Evolutionary conservation across 2,329 filamentous ascomycete genomes (phyloP).

Genomic region (Tolypocladium sp.): DNA sequence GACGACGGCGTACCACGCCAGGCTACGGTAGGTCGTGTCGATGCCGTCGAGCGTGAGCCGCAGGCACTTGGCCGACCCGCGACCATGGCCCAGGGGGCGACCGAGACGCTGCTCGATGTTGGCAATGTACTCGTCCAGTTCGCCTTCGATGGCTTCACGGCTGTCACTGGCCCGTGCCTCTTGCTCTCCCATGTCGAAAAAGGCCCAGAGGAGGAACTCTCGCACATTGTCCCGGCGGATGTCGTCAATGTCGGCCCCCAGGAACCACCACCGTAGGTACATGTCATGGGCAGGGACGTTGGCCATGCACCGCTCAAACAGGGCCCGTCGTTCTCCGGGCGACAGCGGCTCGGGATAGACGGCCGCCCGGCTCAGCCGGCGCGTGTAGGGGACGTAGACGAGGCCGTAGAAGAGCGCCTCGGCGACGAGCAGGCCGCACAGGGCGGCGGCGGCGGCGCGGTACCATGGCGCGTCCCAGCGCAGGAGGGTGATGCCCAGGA

Average conservation of each 20-base stretch:
- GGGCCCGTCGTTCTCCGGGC: slow-evolving; percentile 35
- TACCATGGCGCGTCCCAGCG: not conserved
- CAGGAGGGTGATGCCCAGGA: slow-evolving; percentile 15
- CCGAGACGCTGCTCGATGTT: slow-evolving; percentile 45
- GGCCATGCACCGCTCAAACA: slow-evolving; percentile 48
- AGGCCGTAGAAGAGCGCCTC: slow-evolving; percentile 33
- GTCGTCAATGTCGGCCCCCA: slow-evolving; percentile 45
- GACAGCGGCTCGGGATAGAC: slow-evolving; percentile 31
- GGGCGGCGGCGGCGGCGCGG: slow-evolving; percentile 5
- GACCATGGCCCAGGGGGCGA: slow-evolving; percentile 40
- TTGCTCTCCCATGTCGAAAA: slow-evolving; percentile 41
- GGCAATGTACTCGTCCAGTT: slow-evolving; percentile 38
- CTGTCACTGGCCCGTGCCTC: slow-evolving; percentile 11
- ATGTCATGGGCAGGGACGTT: slow-evolving; percentile 44
- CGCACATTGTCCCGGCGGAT: slow-evolving; percentile 59
- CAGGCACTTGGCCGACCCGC: slow-evolving; percentile 45
- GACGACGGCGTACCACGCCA: slow-evolving; percentile 55
- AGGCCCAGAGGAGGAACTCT: slow-evolving; percentile 60
- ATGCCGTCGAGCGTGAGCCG: slow-evolving; percentile 59
- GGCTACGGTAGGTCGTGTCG: slow-evolving; percentile 48
- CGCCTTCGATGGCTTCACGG: slow-evolving; percentile 23
- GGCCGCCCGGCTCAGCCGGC: slow-evolving; percentile 26
- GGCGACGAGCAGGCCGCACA: slow-evolving; percentile 21
- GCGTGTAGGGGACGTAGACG: slow-evolving; percentile 32
- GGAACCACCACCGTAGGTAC: slow-evolving; percentile 58